These are phyloP conservation scores for Cicer cuneatum DNA, from an alignment of 306 rosid species.

Conservation along the genomic window DNA sequence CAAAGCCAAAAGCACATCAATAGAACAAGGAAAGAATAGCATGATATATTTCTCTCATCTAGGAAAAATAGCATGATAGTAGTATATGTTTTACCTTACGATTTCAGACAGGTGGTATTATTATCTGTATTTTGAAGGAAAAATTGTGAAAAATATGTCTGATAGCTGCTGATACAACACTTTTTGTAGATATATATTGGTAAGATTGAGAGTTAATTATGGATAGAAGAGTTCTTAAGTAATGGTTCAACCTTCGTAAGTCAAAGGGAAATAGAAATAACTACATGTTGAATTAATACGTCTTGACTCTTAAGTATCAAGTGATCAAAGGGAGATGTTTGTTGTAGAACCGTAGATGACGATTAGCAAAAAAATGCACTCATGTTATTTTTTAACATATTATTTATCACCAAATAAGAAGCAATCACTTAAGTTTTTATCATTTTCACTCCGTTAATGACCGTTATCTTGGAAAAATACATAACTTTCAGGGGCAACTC, in stretches of 20 bases:
- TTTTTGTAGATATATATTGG: neutral
- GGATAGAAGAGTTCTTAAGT: neutral
- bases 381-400: neutral
- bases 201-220: neutral
- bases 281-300: neutral
- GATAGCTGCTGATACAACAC: neutral
- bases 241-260: conserved; percentile 7
- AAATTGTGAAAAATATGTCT: neutral
- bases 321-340: conserved; percentile 14
- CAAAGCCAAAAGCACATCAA: conserved; percentile 26
- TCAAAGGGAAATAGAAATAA: neutral
- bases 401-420: conserved; percentile 19
- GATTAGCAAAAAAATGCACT: neutral
- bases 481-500: neutral
- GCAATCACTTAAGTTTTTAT: neutral
- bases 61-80: neutral
- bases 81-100: neutral
- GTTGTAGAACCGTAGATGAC: neutral
- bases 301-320: neutral
- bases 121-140: neutral
- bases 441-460: neutral
- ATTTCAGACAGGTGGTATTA: neutral
- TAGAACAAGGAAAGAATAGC: conserved; percentile 25
- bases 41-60: conserved; percentile 16
- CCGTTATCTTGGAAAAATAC: neutral